A percentile compares a stretch with the other conserved stretches of the same genome.
Evolutionary conservation across 2,329 filamentous ascomycete genomes (phyloP).

Genomic region (Alternaria gaisen): DNA sequence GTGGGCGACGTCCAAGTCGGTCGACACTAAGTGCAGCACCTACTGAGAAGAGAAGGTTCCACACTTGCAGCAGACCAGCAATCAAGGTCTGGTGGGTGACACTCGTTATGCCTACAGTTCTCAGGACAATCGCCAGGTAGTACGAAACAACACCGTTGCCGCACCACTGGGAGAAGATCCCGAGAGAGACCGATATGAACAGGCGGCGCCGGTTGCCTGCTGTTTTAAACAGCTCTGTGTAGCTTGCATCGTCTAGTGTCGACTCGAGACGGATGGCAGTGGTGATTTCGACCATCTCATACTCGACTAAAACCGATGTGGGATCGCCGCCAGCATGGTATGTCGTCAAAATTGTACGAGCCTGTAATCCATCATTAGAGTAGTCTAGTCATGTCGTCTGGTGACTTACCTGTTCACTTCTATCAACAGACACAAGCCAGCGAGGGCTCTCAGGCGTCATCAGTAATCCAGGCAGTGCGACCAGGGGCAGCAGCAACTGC

Average conservation of each 20-base stretch:
- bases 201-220: not conserved
- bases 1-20: not conserved
- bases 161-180: not conserved
- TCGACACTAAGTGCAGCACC: not conserved
- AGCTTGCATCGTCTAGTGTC: not conserved
- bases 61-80: not conserved
- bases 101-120: not conserved
- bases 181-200: not conserved
- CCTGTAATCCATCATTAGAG: no score
- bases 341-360: no score
- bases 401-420: not conserved
- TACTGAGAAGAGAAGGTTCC: not conserved
- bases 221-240: not conserved
- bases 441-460: not conserved
- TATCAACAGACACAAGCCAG: not conserved
- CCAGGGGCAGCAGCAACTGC: not conserved
- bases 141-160: not conserved
- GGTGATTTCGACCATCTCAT: no score
- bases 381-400: rapidly evolving
- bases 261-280: no score
- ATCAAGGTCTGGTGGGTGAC: no score
- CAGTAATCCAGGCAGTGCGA: not conserved
- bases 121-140: not conserved
- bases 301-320: no score
- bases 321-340: no score